phyloP scores from a whole-genome alignment of 225 moss, liverwort and hornwort genomes.

The Thuidium tamariscinum region DNA sequence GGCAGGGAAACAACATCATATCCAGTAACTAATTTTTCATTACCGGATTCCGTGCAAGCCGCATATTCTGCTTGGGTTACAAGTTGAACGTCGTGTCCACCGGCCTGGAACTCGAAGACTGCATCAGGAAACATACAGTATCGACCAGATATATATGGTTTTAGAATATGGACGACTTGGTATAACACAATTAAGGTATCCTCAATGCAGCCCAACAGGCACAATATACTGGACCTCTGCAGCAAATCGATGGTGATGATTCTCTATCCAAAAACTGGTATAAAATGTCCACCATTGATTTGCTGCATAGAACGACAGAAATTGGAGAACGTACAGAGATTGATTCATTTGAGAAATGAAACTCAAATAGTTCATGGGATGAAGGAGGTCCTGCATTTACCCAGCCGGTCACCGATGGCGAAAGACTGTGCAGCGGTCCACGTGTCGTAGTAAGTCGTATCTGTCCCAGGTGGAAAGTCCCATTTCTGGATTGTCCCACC shows the following conservation, averaged over 20 bases:
- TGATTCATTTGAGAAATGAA: not conserved
- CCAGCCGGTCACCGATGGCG: not conserved
- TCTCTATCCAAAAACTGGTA: not conserved
- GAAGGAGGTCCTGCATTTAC: not conserved
- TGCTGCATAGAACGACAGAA: not conserved
- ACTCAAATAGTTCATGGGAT: not conserved
- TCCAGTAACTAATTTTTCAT: not conserved
- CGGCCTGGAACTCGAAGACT: not conserved
- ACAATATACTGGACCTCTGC: not conserved
- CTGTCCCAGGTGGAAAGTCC: not conserved
- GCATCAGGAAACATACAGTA: not conserved
- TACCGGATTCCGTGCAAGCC: rapidly evolving
- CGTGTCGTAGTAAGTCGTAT: not conserved
- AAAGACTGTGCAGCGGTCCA: not conserved
- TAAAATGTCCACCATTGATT: not conserved
- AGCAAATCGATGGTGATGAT: not conserved
- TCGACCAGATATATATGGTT: not conserved
- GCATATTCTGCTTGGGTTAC: not conserved
- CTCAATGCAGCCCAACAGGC: not conserved
- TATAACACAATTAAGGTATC: not conserved
- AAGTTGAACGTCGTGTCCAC: not conserved
- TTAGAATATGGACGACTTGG: not conserved
- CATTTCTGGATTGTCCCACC: not conserved
- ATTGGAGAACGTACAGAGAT: not conserved
- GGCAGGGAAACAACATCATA: not conserved